Evolutionary conservation across 2,329 filamentous ascomycete genomes (phyloP), one percentile per base, ranked within the genome.

Genomic region (Phialophora verrucosa): DNA sequence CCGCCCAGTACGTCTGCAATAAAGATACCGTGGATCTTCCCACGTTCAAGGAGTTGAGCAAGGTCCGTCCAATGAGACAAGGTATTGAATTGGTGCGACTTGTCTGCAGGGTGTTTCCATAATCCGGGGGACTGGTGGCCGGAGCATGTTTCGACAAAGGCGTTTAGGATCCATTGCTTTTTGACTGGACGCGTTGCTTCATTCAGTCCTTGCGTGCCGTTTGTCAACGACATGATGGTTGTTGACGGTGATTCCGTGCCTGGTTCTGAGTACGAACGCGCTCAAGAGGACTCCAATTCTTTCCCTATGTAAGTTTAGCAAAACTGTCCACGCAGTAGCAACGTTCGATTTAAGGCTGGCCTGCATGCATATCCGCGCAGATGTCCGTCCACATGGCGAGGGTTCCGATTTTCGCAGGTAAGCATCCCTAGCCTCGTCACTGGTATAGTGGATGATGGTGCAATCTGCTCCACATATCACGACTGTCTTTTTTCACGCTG

Each of bases 1-100:
- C 87, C 87, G 3, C 86, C 87, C 1, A 90, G 80, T 0, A 89
- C 87, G 73, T 90, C 88, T 0, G 88, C 88, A 60, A 90, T 87
- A 75, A 90, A 90, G 42, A 90, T 87, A 11, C 85, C 87, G 62
- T 89, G 86, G 69, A 90, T 88, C 61, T 88, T 87, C 32, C 84
- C 87, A 0, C 81, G 78, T 69, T 90, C 87, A 0, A 89, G 81
- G 0, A 86, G 76, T 66, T 88, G 81, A 0, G 87, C 87, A 0
- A 90, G 76, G 59, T 85, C 80, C 0, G 84, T 81, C 87, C 88
- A 90, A 66, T 89, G 85, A 5, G 85, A 78, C 38, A 88, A 78
- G 29, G 84, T 80, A 67, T 87, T 87, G 75, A 90, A 91, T 20
- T 84, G 77, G 70, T 83, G 82, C 1, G 88, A 90, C 69, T 85